A percentile compares a stretch with the other conserved stretches of the same genome.
These are phyloP conservation scores for Suillus bovinus DNA, from an alignment of 768 basidiomycete species.

Conservation along the genomic window DNA sequence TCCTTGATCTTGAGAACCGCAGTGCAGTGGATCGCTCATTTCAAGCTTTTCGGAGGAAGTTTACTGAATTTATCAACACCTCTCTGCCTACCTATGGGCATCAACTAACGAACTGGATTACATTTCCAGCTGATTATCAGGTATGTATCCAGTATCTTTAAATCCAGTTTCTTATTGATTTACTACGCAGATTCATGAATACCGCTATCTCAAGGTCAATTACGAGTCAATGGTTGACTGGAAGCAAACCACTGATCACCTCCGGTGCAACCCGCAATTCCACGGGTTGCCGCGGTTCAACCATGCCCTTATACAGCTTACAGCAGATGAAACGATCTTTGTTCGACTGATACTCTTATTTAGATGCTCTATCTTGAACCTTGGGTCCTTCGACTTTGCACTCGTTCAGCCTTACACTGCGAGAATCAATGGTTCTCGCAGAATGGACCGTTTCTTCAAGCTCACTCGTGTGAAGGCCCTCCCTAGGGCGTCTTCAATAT, in stretches of 20 bases:
- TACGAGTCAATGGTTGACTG: constrained; percentile 31
- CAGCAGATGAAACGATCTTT: neutral
- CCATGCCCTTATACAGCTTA: constrained; percentile 13
- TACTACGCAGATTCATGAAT: constrained; percentile 23
- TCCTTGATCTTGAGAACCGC: neutral
- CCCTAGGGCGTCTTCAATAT: constrained; percentile 13
- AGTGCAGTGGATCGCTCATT: neutral
- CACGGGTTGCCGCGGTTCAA: constrained; percentile 26
- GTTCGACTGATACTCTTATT: constrained; percentile 4
- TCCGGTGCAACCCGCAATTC: constrained; percentile 33
- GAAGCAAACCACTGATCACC: constrained; percentile 24
- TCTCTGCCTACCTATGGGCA: constrained; percentile 2
- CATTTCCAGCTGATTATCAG: neutral
- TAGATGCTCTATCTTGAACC: neutral
- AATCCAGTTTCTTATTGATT: neutral
- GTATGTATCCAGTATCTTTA: neutral
- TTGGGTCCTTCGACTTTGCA: constrained; percentile 3
- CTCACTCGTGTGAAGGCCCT: constrained; percentile 5
- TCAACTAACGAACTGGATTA: constrained; percentile 3
- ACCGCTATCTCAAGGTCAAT: constrained; percentile 25
- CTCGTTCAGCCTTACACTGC: constrained; percentile 9
- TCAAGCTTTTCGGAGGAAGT: constrained; percentile 2
- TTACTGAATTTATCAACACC: constrained; percentile 6
- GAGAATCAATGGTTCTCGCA: neutral
- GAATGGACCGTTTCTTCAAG: constrained; percentile 1